A percentile compares a stretch with the other conserved stretches of the same genome.
Conservation (phyloP, 192 early-diverging fungal species). For the Rhizophagus clarus region DNA sequence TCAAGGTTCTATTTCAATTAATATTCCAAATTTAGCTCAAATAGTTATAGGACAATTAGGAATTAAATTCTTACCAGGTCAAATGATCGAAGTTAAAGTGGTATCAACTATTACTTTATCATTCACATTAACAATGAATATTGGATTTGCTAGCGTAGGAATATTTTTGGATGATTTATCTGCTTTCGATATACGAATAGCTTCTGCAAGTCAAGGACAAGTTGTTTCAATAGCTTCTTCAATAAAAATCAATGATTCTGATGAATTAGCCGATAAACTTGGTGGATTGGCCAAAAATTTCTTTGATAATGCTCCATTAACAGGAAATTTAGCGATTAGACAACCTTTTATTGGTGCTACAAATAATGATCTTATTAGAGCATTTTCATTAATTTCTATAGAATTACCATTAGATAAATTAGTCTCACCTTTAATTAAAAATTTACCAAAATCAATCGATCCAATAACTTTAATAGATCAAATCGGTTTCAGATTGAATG, state of each 20-base stretch:
- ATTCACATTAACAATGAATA: constrained; percentile 5
- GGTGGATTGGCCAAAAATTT: not conserved
- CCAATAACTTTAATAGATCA: not conserved
- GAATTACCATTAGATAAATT: not conserved
- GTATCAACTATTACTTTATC: not conserved
- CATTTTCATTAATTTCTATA: not conserved
- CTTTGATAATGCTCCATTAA: not conserved
- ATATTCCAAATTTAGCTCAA: constrained; percentile 3
- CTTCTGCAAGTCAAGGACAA: not conserved
- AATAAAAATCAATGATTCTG: not conserved
- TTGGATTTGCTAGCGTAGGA: not conserved
- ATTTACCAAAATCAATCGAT: not conserved
- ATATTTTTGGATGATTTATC: constrained; percentile 1
- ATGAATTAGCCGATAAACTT: constrained; percentile 1
- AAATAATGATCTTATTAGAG: not conserved
- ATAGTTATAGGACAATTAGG: not conserved
- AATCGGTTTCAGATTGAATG: not conserved
- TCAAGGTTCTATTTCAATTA: not conserved
- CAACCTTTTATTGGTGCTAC: not conserved
- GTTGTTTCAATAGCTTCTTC: not conserved
- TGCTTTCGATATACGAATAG: not conserved
- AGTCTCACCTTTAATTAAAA: not conserved
- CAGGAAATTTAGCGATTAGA: not conserved
- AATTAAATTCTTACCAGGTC: not conserved
- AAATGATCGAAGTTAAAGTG: not conserved